Percentiles rank a stretch among this genome's conserved stretches.
These are phyloP conservation scores for Monosporozyma servazzii DNA, from an alignment of 805 yeast genomes.

Conservation along the genomic window DNA sequence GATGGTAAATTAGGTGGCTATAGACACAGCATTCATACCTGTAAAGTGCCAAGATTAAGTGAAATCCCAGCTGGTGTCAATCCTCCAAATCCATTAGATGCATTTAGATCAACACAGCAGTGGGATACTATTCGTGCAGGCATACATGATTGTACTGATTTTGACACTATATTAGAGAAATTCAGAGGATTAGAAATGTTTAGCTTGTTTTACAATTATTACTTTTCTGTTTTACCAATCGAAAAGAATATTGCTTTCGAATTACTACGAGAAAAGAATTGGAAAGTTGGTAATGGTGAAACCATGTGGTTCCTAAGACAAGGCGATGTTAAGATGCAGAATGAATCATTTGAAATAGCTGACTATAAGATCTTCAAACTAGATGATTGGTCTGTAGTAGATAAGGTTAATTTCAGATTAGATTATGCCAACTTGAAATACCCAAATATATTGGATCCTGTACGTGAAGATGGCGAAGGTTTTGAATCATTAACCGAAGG, in stretches of 20 bases:
- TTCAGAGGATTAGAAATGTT: conserved; percentile 27
- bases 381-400: conserved; percentile 36
- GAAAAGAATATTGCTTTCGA: conserved; percentile 33
- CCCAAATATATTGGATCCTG: neutral
- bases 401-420: conserved; percentile 33
- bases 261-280: conserved; percentile 30
- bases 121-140: conserved; percentile 27
- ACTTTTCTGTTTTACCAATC: conserved; percentile 34
- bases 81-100: conserved; percentile 30
- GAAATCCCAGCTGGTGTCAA: conserved; percentile 23
- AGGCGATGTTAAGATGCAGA: conserved; percentile 31
- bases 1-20: conserved; percentile 24
- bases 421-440: conserved; percentile 26
- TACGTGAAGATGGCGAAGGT: neutral
- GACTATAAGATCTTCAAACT: conserved; percentile 38
- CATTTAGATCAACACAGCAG: conserved; percentile 27
- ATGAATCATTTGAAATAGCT: conserved; percentile 35
- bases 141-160: conserved; percentile 6
- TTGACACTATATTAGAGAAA: conserved; percentile 16
- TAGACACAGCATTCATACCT: conserved; percentile 23
- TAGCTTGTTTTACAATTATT: conserved; percentile 37
- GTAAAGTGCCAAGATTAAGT: conserved; percentile 20
- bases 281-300: conserved; percentile 31
- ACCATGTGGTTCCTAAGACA: conserved; percentile 35
- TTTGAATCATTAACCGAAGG: neutral